Evolutionary conservation across 148 eudicot species (phyloP), one percentile per base, ranked within the genome.

Genomic region (Rhododendron kiyosumense): DNA sequence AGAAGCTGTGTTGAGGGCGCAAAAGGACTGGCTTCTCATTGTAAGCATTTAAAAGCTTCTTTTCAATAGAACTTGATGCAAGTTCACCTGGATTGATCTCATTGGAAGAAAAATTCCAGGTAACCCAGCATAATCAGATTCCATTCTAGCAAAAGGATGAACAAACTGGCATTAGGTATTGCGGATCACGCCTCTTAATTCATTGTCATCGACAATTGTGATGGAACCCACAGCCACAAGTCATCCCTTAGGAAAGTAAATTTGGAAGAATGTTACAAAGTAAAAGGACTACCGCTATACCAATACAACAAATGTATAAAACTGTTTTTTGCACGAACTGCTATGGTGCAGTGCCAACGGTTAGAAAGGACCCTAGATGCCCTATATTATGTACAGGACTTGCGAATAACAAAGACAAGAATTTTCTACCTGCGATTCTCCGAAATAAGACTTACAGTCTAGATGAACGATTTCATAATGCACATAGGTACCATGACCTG

Each of bases 11-110:
- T 80, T 95, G 99, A 79, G 98, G 98, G 48, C 99, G 95, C 28
- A 97, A 94, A 77, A 96, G 98, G 41, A 95, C 98, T 7, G 98
- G 98, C 87, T 95, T 95, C n/a, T 94, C 96, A 61, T 96, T 96
- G 86, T 96, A 96, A 59, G 98, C 93, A 77, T 91, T 45, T 63
- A 93, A 86, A 75, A 95, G 95, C 88, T 94, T 96, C 84, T 91
- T 93, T 83, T 94, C 98, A 8, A 97, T 86, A 46, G 94, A 86
- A 86, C 92, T 91, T 67, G 93, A 88, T 69, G 84, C 87, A 30
- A 95, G 92, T 74, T n/a, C n/a, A n/a, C n/a, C n/a, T n/a, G n/a
- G n/a, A n/a, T 74, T 74, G 41, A 74, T 74, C 41, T 14, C 30
- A 71, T 30, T 14, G 32, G 34, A 63, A 24, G 14, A 9, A 30